Evolutionary conservation across 2,329 filamentous ascomycete genomes (phyloP), one percentile per base, ranked within the genome.

Genomic region (Nigrospora sphaerica): DNA sequence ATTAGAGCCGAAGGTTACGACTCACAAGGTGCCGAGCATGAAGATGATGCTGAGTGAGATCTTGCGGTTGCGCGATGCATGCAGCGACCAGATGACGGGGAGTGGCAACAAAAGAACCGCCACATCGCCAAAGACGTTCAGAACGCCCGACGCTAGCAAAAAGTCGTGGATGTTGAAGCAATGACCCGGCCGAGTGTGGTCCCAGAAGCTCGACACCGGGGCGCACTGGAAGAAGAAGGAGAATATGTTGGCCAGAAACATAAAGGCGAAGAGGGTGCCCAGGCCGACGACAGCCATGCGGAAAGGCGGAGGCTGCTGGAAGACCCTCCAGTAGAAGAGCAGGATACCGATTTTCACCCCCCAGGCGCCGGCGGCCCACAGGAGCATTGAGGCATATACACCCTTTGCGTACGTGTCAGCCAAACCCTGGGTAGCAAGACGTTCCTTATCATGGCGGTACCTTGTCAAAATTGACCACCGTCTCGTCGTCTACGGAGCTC

Each of bases 11-110:
- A 2, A 42, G 6, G 40, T 12, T 39, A 45, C 28, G 14, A 53
- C 61, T 53, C 48, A 63, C 61, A 63, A 59, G 19, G 56, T 55
- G 14, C 62, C 62, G 11, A 63, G 53, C 14, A 63, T 47, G 38
- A 63, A 62, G 14, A 64, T 41, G 28, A 62, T 58, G 18, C 57
- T 62, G 31, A 63, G 41, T 1, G 60, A 61, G 50, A 49, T 54
- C 46, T 62, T 63, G 39, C 55, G 59, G 39, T 50, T 57, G 44
- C 46, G 57, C 1, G 57, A 59, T 14, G 60, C 55, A 38, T 62
- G 54, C 34, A 63, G 41, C 4, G 44, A 37, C 62, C 60, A 63
- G 11, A 64, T 54, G 4, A 62, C 54, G 1, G 62, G 62, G 13
- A 63, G 47, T 7, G 60, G 62, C 34, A 64, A 50, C 18, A 54